Base-by-base conservation (phyloP, 768 basidiomycete genomes). In the Serpula lacrymans region DNA sequence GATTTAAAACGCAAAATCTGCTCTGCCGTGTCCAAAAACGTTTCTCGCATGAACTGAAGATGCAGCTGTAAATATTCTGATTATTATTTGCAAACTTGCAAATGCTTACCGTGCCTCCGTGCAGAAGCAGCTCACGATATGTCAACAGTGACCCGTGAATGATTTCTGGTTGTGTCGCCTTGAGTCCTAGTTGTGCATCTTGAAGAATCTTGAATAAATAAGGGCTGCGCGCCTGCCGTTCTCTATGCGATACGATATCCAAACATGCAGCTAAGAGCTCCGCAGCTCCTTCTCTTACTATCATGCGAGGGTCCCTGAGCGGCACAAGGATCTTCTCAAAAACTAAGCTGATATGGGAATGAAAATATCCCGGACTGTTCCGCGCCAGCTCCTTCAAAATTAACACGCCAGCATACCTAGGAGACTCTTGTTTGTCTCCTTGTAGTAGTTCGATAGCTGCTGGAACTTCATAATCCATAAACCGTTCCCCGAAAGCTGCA, bases 291-390 rank as follows among this genome's bases (percentile, higher is more conserved):
- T 97, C 95, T 42, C 95, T 71, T 10, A 97, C 90, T 57, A 90
- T 85, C 35, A 92, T 79, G 39, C 93, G 82, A 13, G 86, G 75
- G 60, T 99, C 96, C 31, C 94, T 73, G 17, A 99, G 63, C 4
- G 94, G 90, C 2, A 86, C 80, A 47, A 96, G 83, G 40, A 99
- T 91, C 62, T 92, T 92, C 59, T 93, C 92, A 37, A 98, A 84
- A 10, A 96, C 87, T 27, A 87, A 74, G 39, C 77, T 76, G 16
- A 98, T 92, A 62, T 91, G 86, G 2, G 88, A 77, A 52, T 91
- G 82, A 63, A 97, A 95, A 53, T 92, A 84, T 6, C 72, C 79
- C 0, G 90, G 86, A 47, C 87, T 93, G 62, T 92, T 87, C 21
- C 81, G 76, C 2, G 96, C 94, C 29, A 99, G 74, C 62, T 96